Percentiles rank a stretch among this genome's conserved stretches.
These are phyloP conservation scores for Uncinocarpus reesii DNA, from an alignment of 2,329 filamentous ascomycete genomes.

Conservation along the genomic window DNA sequence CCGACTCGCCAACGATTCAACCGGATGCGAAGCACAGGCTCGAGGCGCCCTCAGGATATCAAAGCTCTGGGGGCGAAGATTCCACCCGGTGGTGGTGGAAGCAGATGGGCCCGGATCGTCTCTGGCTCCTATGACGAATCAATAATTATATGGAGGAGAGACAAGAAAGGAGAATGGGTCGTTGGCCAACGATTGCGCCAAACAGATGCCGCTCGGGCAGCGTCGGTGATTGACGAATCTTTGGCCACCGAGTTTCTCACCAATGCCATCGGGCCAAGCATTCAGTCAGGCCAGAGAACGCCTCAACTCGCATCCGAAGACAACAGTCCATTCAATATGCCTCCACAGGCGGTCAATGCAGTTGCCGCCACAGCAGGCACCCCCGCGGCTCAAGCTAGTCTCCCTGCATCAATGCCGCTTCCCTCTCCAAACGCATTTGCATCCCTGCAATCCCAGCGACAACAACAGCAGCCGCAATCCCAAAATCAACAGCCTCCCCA, in stretches of 20 bases:
- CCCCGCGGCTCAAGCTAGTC: background rate
- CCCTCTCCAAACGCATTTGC: conserved; percentile 16
- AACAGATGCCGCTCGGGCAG: conserved; percentile 38
- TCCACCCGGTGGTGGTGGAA: conserved; percentile 81
- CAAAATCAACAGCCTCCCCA: background rate
- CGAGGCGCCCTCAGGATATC: conserved; percentile 63
- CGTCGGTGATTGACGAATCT: conserved; percentile 17
- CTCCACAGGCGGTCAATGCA: background rate
- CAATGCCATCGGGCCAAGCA: background rate
- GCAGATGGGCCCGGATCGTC: conserved; percentile 84
- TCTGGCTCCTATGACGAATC: conserved; percentile 94
- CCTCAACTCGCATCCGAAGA: background rate
- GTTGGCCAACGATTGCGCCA: conserved; percentile 65
- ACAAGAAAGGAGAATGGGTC: conserved; percentile 75
- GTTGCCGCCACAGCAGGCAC: background rate
- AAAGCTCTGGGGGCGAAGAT: conserved; percentile 69
- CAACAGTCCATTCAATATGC: background rate
- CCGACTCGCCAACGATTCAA: conserved; percentile 43
- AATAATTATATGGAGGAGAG: conserved; percentile 88
- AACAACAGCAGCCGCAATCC: background rate
- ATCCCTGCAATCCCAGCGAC: background rate
- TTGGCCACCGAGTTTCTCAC: conserved; percentile 10
- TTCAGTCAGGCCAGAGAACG: background rate
- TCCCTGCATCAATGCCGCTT: conserved; percentile 13
- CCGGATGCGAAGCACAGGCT: conserved; percentile 56